phyloP scores from a whole-genome alignment of 192 early-diverging fungal species.

The Coemansia interrupta region DNA sequence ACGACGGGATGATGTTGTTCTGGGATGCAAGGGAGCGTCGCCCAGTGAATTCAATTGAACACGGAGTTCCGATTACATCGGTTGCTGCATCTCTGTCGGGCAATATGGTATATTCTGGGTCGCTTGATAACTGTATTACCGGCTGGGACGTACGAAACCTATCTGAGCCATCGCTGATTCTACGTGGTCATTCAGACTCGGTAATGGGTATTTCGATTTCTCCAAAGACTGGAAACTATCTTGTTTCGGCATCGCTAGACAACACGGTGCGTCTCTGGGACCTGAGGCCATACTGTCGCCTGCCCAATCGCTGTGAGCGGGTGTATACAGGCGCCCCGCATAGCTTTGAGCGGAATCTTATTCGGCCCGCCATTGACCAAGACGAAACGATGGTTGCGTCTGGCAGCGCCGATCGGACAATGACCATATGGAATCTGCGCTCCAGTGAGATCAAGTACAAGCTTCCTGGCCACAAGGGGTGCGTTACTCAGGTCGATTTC shows the following conservation, averaged over 20 bases:
- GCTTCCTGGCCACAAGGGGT: constrained; percentile 91
- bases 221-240: constrained; percentile 73
- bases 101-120: constrained; percentile 75
- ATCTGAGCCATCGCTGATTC: constrained; percentile 24
- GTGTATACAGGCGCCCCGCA: constrained; percentile 86
- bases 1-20: constrained; percentile 76
- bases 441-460: constrained; percentile 85
- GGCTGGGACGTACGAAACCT: constrained; percentile 88
- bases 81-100: constrained; percentile 71
- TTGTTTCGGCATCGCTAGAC: constrained; percentile 90
- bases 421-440: constrained; percentile 84
- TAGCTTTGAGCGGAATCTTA: constrained; percentile 91
- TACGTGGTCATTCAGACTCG: constrained; percentile 85
- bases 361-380: constrained; percentile 83
- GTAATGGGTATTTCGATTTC: constrained; percentile 81
- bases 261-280: constrained; percentile 96
- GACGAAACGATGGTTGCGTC: constrained; percentile 81
- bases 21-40: constrained; percentile 71
- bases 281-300: constrained; percentile 74
- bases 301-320: constrained; percentile 71
- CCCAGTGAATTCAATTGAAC: constrained; percentile 58
- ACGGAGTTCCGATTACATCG: constrained; percentile 72
- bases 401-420: constrained; percentile 82
- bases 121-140: constrained; percentile 86
- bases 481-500: constrained; percentile 91